These are phyloP conservation scores for Euptelea pleiosperma DNA, from an alignment of 164 flowering plant genomes.

Conservation along the genomic window DNA sequence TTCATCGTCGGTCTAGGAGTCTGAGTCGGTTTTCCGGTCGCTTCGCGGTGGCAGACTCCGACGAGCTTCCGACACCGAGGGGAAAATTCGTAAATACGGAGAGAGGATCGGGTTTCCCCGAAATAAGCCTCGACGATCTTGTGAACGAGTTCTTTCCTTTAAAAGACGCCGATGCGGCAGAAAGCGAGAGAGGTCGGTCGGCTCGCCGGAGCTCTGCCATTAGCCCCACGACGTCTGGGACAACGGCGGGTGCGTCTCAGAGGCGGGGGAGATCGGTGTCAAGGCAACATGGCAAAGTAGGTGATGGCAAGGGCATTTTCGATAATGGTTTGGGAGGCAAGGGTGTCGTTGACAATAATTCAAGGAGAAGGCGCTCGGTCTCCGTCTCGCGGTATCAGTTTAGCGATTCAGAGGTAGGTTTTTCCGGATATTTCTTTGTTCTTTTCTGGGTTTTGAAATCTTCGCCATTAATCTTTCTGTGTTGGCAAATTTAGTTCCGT, in stretches of 20 bases:
- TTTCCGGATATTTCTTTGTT: background rate
- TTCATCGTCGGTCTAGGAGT: slow-evolving; percentile 66
- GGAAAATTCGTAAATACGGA: slow-evolving; percentile 73
- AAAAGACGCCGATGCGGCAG: slow-evolving; percentile 6
- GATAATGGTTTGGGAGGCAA: slow-evolving; percentile 20
- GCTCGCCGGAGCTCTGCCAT: slow-evolving; percentile 19
- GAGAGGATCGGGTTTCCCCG: slow-evolving; percentile 75
- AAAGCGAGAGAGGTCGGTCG: slow-evolving; percentile 17
- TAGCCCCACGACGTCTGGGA: slow-evolving; percentile 1
- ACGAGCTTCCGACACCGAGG: slow-evolving; percentile 30
- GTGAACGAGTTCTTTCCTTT: slow-evolving; percentile 57
- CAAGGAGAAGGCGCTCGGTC: slow-evolving; percentile 63
- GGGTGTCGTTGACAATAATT: slow-evolving; percentile 23
- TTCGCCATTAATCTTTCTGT: too few species aligned
- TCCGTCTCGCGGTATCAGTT: slow-evolving; percentile 62
- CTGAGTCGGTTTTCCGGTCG: slow-evolving; percentile 53
- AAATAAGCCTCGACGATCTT: slow-evolving; percentile 82
- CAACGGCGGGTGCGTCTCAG: slow-evolving; percentile 21
- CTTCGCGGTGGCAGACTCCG: slow-evolving; percentile 21
- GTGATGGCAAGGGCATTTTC: slow-evolving; percentile 19
- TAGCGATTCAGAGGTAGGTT: slow-evolving; percentile 78
- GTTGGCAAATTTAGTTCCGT: too few species aligned
- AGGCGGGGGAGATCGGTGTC: slow-evolving; percentile 89
- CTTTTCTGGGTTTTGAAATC: background rate
- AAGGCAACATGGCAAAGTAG: slow-evolving; percentile 32